These are phyloP conservation scores for Venturia effusa DNA, from an alignment of 2,329 filamentous ascomycete species.

Conservation along the genomic window DNA sequence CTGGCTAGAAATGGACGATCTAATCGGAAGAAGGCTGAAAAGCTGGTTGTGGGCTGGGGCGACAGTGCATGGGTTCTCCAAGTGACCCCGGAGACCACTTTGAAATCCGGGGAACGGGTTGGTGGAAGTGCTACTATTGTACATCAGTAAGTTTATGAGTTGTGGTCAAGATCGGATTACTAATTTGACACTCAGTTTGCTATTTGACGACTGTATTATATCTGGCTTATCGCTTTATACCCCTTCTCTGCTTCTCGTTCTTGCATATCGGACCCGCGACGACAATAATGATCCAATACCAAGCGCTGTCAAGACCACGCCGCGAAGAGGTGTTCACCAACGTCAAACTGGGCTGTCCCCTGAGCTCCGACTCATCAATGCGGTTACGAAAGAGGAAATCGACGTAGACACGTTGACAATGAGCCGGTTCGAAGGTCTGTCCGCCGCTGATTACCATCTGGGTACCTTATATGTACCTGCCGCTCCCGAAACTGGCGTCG, in stretches of 20 bases:
- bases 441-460: slow-evolving; percentile 85
- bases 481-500: slow-evolving; percentile 46
- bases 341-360: slow-evolving; percentile 74
- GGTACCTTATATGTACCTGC: slow-evolving; percentile 69
- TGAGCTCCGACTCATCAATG: slow-evolving; percentile 82
- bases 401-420: slow-evolving; percentile 80
- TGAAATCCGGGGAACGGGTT: slow-evolving; percentile 52
- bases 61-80: slow-evolving; percentile 93
- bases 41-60: slow-evolving; percentile 88
- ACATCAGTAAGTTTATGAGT: slow-evolving; percentile 61
- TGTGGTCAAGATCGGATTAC: not conserved
- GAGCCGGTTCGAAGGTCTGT: slow-evolving; percentile 75
- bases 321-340: slow-evolving; percentile 55
- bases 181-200: slow-evolving; percentile 48
- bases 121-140: slow-evolving; percentile 79
- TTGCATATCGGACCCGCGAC: slow-evolving; percentile 77
- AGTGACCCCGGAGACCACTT: slow-evolving; percentile 65
- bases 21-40: slow-evolving; percentile 44
- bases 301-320: slow-evolving; percentile 43
- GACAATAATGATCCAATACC: slow-evolving; percentile 49
- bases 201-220: slow-evolving; percentile 88
- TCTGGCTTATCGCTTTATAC: slow-evolving; percentile 96
- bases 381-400: slow-evolving; percentile 69
- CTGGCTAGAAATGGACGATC: slow-evolving; percentile 23
- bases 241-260: slow-evolving; percentile 76